Base-by-base conservation (phyloP, 225 moss, liverwort and hornwort species). In the Climacium dendroides region DNA sequence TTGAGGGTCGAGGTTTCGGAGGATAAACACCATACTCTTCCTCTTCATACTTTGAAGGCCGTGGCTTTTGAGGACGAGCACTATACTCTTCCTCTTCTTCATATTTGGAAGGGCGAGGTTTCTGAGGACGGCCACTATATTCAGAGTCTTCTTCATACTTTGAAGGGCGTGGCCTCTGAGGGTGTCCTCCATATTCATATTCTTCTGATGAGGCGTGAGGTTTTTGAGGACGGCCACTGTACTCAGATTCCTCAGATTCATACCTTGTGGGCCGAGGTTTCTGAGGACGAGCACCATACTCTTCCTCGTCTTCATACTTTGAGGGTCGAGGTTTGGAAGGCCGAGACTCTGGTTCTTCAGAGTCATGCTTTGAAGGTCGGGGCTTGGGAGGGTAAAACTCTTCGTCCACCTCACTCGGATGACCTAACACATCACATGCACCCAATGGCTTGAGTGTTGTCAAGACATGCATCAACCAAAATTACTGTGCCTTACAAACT, bases 341-440 rank as follows among this genome's bases (percentile, higher is more conserved):
- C 6, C 39, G 75, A 28, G 10, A 74, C 55, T 87, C 87, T 19
- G 71, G 55, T 24, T 81, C 52, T 74, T 74, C 74, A 6, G 50
- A 71, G 87, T 81, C 69, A 63, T 81, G 54, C 64, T 87, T 89
- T 3, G 92, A 90, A 28, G 91, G 91, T 26, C 81, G 88, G 35
- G 91, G 91, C 32, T 90, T 93, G 4, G 87, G 45, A 83, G 91
- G 91, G 64, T 59, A 65, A 79, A 32, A 70, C 13, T 88, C 87
- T 58, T 74, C 90, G 18, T 86, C 90, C 69, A 43, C 82, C 58
- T 77, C 85, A 41, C 57, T 76, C 18, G 87, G 83, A 12, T 10
- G 90, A 47, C 86, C 90, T 91, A 35, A 53, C 83, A 88, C 23
- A 91, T 48, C 43, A 74, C 15, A 60, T 14, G 43, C 76, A 76